Conservation (phyloP, 169 alveolate genomes). For the Plasmodium gonderi region DNA sequence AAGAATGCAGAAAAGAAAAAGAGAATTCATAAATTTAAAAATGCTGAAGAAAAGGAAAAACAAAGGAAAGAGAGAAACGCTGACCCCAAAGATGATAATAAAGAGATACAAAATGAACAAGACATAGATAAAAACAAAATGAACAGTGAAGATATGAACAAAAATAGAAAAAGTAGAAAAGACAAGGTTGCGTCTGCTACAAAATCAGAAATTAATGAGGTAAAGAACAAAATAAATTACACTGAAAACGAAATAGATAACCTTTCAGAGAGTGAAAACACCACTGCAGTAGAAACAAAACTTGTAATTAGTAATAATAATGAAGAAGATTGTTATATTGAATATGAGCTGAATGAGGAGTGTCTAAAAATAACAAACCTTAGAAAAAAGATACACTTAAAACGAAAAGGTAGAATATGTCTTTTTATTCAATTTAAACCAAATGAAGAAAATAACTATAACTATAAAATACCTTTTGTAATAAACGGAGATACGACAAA, state of each 20-base stretch:
- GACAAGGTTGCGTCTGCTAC: background rate
- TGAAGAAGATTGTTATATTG: constrained; percentile 64
- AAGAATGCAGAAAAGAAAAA: background rate
- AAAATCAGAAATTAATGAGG: background rate
- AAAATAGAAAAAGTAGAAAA: background rate
- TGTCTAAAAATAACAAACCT: constrained; percentile 22
- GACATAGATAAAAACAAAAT: constrained; percentile 1
- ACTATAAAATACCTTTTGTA: constrained; percentile 52
- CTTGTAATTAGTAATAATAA: constrained; percentile 45
- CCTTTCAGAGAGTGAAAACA: constrained; percentile 1
- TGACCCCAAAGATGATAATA: background rate
- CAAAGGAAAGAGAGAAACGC: background rate
- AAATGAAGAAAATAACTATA: constrained; percentile 51
- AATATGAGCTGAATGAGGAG: constrained; percentile 48
- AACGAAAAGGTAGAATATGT: constrained; percentile 18
- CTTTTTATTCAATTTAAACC: constrained; percentile 42
- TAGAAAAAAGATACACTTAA: constrained; percentile 20
- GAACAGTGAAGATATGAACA: background rate
- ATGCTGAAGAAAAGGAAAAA: background rate
- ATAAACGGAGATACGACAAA: constrained; percentile 33
- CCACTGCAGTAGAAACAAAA: constrained; percentile 16
- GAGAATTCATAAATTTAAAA: background rate
- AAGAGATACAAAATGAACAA: background rate
- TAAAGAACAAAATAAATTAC: background rate
- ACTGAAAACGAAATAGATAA: constrained; percentile 4